Evolutionary conservation across 2,329 filamentous ascomycete genomes (phyloP), one percentile per base, ranked within the genome.

Genomic region (Dryadomyces quercivorus): DNA sequence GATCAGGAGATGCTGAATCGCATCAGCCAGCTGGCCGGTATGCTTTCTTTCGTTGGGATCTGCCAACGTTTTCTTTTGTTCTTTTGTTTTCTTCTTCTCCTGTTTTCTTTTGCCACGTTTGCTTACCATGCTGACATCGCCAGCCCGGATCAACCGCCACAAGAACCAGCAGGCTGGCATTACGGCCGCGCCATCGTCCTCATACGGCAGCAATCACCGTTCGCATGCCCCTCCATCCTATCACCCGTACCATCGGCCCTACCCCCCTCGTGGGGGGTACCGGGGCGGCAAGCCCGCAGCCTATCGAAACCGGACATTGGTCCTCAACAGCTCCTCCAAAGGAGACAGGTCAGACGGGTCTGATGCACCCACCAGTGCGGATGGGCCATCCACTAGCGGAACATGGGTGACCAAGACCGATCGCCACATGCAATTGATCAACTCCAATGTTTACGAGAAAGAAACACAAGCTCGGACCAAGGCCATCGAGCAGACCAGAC

Each of bases 381-480:
- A 54, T 10, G 47, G 22, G 10, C 8, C 54, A 16, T 22, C 55
- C 1, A 34, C 21, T 15, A 22, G 40, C 18, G 40, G 45, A 4
- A 68, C 80, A 3, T 92, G 85, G 81, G 78, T 93, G 45, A 79
- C 82, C 6, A 86, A 84, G 65, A 84, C 75, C 51, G 86, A 87
- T 65, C 84, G 85, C 51, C 86, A 91, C 64, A 79, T 87, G 64
- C 88, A 94, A 66, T 72, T 94, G 44, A 93, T 94, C 68, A 94
- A 92, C 65, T 80, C 84, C 20, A 80, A 81, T 16, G 79, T 92
- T 1, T 93, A 85, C 65, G 83, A 90, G 59, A 85, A 88, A 65
- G 83, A 88, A 57, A 75, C 77, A 12, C 80, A 87, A 64, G 78
- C 78, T 34, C 80, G 86, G 47, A 72, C 79, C 10, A 84, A 81